Evolutionary conservation across 805 yeast genomes (phyloP), one percentile per base, ranked within the genome.

Genomic region (Starmerella bacillaris): DNA sequence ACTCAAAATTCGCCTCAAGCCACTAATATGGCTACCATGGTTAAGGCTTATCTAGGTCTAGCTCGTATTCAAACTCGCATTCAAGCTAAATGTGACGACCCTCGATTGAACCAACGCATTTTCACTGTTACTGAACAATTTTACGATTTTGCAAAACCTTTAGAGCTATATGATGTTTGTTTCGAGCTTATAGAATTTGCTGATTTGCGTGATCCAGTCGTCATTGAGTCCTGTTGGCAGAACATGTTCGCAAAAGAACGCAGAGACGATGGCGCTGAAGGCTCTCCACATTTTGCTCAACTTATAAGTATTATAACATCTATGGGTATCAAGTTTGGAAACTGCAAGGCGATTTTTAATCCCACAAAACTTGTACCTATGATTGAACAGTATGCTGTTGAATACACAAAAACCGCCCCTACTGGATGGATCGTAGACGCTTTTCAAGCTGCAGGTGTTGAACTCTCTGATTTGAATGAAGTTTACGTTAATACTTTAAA

Each of bases 101-200:
- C 57, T 11, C 63, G 66, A 29, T 64, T 89, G 37, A 70, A 78
- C 50, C 69, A 65, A 27, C 67, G 68, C 50, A 70, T 89, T 22
- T 59, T 76, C 47, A 67, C 75, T 3, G 70, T 83, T 21, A 74
- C 78, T 48, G 89, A 78, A 38, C 59, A 89, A 35, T 86, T 73
- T 61, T 86, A 89, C 57, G 75, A 71, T 43, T 86, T 66, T 55
- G 80, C 93, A 9, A 84, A 78, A 47, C 93, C 92, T 18, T 60
- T 84, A 41, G 86, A 86, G 5, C 86, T 84, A 51, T 73, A 74
- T 55, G 93, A 79, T 46, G 63, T 86, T 34, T 77, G 92, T 41
- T 62, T 84, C 39, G 56, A 70, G 27, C 73, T 83, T 12, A 79
- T 78, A 62, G 78, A 79, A 50, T 68, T 77, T 11, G 74, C 95